These are phyloP conservation scores for Curvularia spicifera DNA, from an alignment of 2,329 filamentous ascomycete genomes.

Conservation along the genomic window DNA sequence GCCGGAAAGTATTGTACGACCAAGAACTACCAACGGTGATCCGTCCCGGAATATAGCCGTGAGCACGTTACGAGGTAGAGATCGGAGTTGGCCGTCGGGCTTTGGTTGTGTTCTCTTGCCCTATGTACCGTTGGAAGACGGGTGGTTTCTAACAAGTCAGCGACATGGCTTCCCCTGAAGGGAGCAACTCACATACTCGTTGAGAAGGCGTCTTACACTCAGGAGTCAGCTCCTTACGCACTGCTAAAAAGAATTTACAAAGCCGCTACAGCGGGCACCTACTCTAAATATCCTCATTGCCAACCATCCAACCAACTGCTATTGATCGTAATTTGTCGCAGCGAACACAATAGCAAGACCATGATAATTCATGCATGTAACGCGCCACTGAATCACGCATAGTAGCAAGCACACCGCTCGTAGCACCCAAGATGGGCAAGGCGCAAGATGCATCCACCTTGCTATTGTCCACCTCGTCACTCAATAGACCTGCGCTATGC, in stretches of 20 bases:
- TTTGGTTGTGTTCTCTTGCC: background rate
- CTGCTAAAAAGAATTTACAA: too few species aligned
- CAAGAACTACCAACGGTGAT: slow-evolving; percentile 11
- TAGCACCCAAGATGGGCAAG: background rate
- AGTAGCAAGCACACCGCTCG: background rate
- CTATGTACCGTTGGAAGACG: background rate
- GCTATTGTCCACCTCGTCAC: slow-evolving; percentile 5
- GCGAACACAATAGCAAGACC: slow-evolving; percentile 34
- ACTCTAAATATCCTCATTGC: slow-evolving; percentile 17
- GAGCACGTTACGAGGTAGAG: background rate
- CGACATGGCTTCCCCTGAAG: background rate
- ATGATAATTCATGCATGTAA: slow-evolving; percentile 2
- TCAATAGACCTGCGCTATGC: slow-evolving; percentile 4
- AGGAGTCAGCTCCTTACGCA: background rate
- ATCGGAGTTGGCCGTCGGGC: background rate
- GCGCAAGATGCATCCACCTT: background rate
- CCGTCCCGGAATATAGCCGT: slow-evolving; percentile 4
- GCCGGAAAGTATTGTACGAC: slow-evolving; percentile 25
- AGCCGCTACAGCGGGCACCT: background rate
- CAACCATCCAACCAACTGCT: slow-evolving; percentile 13
- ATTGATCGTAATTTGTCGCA: slow-evolving; percentile 31
- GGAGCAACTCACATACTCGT: background rate
- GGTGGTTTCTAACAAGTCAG: background rate
- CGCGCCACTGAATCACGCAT: background rate
- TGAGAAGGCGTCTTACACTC: background rate